Percentiles rank a stretch among this genome's conserved stretches.
Evolutionary conservation across 2,329 filamentous ascomycete genomes (phyloP).

Genomic region (Pseudogymnoascus sp.): DNA sequence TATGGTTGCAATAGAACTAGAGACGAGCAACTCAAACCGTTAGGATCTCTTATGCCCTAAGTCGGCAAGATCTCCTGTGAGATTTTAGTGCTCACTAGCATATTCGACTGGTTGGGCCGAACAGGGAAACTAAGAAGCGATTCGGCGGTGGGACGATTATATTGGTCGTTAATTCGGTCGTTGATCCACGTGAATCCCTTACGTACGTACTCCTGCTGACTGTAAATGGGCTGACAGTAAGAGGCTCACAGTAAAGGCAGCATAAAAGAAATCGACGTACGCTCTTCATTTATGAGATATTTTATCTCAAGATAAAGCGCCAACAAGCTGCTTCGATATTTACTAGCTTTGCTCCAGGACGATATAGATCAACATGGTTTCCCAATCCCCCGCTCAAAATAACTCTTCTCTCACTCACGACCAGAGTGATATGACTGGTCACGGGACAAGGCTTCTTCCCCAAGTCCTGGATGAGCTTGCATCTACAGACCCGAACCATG

Average conservation of each 20-base stretch:
- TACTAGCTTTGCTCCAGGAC: background rate
- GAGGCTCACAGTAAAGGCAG: background rate
- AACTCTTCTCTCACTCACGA: background rate
- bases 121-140: background rate
- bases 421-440: background rate
- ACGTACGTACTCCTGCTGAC: background rate
- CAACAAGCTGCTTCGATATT: background rate
- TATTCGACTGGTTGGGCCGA: background rate
- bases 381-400: background rate
- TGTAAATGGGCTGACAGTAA: background rate
- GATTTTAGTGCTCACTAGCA: background rate
- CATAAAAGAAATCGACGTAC: background rate
- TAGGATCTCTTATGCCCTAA: background rate
- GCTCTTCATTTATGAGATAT: background rate
- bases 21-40: background rate
- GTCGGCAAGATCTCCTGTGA: background rate
- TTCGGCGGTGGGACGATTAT: background rate
- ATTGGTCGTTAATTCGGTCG: background rate
- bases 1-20: background rate
- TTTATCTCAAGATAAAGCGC: background rate
- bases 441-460: background rate
- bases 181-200: background rate
- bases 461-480: background rate
- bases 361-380: background rate
- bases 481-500: background rate